Percentiles rank a stretch among this genome's conserved stretches.
These are phyloP conservation scores for Colletotrichum tropicicola DNA, from an alignment of 2,329 filamentous ascomycete genomes.

Conservation along the genomic window DNA sequence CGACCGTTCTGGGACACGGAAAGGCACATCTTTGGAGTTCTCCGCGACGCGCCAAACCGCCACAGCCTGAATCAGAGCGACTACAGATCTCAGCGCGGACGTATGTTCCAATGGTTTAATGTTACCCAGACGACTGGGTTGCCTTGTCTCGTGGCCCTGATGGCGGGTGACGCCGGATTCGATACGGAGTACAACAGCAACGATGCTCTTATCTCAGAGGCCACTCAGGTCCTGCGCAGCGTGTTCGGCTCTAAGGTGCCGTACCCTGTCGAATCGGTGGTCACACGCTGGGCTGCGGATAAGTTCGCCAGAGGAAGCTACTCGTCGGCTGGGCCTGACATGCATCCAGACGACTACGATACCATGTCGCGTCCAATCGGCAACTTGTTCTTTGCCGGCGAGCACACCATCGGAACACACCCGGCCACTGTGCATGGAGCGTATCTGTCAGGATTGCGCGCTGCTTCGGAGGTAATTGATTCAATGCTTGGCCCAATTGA, in stretches of 20 bases:
- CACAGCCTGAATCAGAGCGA: constrained; percentile 81
- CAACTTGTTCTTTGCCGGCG: constrained; percentile 93
- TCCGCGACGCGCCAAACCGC: constrained; percentile 76
- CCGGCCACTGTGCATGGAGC: constrained; percentile 97
- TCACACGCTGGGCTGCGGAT: constrained; percentile 93
- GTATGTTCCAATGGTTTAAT: constrained; percentile 99
- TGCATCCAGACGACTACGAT: constrained; percentile 90
- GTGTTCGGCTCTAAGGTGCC: constrained; percentile 80
- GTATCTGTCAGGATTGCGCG: constrained; percentile 91
- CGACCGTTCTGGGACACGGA: constrained; percentile 89
- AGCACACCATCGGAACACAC: constrained; percentile 95
- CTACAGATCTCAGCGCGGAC: constrained; percentile 81
- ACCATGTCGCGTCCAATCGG: constrained; percentile 85
- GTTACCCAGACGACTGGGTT: constrained; percentile 89
- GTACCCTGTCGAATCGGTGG: constrained; percentile 82
- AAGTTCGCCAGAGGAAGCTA: constrained; percentile 94
- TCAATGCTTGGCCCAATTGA: constrained; percentile 83
- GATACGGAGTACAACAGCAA: constrained; percentile 84
- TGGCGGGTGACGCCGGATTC: constrained; percentile 94
- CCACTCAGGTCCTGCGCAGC: constrained; percentile 78
- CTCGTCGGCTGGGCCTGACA: constrained; percentile 87
- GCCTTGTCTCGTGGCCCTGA: constrained; percentile 87
- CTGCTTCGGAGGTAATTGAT: constrained; percentile 86
- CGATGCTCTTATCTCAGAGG: constrained; percentile 80
- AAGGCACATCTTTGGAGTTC: constrained; percentile 91